phyloP scores from a whole-genome alignment of 371 early-diverging fungal genomes.

The Mortierella sp. region DNA sequence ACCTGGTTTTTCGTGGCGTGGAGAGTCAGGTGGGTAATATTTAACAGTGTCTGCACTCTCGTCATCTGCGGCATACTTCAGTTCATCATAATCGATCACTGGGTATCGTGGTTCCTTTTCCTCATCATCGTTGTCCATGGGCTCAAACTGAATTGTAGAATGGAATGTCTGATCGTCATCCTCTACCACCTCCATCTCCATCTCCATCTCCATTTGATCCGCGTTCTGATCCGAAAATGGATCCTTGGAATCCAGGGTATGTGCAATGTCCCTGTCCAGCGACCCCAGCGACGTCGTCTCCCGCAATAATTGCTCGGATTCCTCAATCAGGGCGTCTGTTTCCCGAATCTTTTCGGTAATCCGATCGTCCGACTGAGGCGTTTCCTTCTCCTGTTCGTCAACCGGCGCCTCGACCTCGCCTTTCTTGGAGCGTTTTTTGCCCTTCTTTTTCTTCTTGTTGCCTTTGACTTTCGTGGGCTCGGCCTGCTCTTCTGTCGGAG shows the following conservation, averaged over 20 bases:
- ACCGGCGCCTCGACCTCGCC: slow-evolving; percentile 2
- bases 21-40: slow-evolving; percentile 36
- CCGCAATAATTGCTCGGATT: slow-evolving; percentile 16
- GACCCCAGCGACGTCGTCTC: neutral
- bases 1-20: slow-evolving; percentile 2
- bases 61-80: slow-evolving; percentile 13
- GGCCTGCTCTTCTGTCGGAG: neutral
- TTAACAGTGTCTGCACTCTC: slow-evolving; percentile 31
- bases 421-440: slow-evolving; percentile 15
- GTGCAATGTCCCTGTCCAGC: neutral
- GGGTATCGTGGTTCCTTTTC: slow-evolving; percentile 3
- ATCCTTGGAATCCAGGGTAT: neutral
- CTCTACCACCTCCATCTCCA: slow-evolving; percentile 6
- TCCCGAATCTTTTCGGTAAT: slow-evolving; percentile 29
- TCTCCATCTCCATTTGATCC: too few species aligned
- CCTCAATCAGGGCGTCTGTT: slow-evolving; percentile 26
- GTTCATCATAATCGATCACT: slow-evolving; percentile 8
- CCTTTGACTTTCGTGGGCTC: slow-evolving; percentile 12
- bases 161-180: slow-evolving; percentile 45
- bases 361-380: slow-evolving; percentile 9
- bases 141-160: slow-evolving; percentile 25
- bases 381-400: slow-evolving; percentile 17
- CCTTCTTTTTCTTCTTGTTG: slow-evolving; percentile 27
- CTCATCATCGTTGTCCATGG: slow-evolving; percentile 1
- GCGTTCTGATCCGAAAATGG: slow-evolving; percentile 17